phyloP scores from a whole-genome alignment of 768 basidiomycete species.

The Coprinellus aureogranulatus region DNA sequence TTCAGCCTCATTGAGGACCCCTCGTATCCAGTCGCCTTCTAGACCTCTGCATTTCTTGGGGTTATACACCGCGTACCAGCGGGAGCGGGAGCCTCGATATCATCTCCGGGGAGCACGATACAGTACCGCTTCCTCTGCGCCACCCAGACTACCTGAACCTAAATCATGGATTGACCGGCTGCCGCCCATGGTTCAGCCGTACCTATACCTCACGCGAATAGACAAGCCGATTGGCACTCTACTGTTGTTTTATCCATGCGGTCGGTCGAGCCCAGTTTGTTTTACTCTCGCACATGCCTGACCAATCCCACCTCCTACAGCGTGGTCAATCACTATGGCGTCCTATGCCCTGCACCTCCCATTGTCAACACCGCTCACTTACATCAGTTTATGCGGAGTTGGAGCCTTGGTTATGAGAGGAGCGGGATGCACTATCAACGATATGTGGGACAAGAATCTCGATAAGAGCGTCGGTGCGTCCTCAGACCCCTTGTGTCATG shows the following conservation, averaged over 20 bases:
- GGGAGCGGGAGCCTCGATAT: slow-evolving; percentile 2
- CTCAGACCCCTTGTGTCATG: too few species aligned
- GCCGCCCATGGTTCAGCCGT: slow-evolving; percentile 64
- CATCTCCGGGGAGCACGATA: too few species aligned
- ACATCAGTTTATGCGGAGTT: slow-evolving; percentile 78
- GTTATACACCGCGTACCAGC: background rate
- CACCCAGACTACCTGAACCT: slow-evolving; percentile 1
- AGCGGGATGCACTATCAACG: slow-evolving; percentile 98
- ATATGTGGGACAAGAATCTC: slow-evolving; percentile 94
- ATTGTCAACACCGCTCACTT: slow-evolving; percentile 64
- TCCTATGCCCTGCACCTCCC: slow-evolving; percentile 76
- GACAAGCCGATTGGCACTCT: slow-evolving; percentile 97
- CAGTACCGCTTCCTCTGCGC: too few species aligned
- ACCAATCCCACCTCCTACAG: slow-evolving; percentile 40
- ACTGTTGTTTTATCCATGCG: slow-evolving; percentile 90
- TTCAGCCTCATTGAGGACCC: background rate
- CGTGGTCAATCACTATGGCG: slow-evolving; percentile 98
- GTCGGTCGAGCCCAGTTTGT: slow-evolving; percentile 46
- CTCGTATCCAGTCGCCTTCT: slow-evolving; percentile 1
- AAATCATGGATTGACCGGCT: slow-evolving; percentile 67
- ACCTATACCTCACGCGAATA: slow-evolving; percentile 80
- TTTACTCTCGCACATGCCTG: background rate
- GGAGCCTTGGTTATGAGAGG: slow-evolving; percentile 96
- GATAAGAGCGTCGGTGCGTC: slow-evolving; percentile 88
- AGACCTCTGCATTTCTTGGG: slow-evolving; percentile 2